Base-by-base conservation (phyloP, 306 rosid species). In the Heteromeles arbutifolia region DNA sequence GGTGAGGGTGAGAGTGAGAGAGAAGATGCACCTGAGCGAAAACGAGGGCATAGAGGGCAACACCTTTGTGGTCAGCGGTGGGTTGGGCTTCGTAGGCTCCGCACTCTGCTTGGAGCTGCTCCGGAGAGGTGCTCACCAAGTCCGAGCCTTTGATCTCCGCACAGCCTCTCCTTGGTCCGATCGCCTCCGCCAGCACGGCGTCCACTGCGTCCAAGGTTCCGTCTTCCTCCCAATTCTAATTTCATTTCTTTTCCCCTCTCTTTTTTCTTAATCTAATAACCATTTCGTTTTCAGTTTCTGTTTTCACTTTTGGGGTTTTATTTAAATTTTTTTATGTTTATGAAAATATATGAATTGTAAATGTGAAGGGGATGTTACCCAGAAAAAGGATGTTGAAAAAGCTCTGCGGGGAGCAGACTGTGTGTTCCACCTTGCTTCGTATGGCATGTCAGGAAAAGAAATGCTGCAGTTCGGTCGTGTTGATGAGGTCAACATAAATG, bases 371-470 rank as follows among this genome's bases (percentile, higher is more conserved):
- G 91, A 95, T 76, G 70, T 95, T 61, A 50, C 56, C 66, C 81
- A 85, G 52, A 90, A 87, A 73, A 84, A 82, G 52, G 96, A 95
- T 76, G 98, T 95, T 32, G 90, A 87, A 69, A 89, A 32, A 44
- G 96, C 84, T 29, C 70, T 92, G n/a, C 83, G 87, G 0, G 96
- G 96, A 58, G 92, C 82, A 6, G 84, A 89, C 37, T 94, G 97
- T 65, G 98, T 94, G 8, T 94, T 94, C 88, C 98, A 95, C 70
- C 86, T 92, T 3, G 97, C 97, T 1, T 88, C 97, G 10, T 90
- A 82, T 26, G 96, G 98, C 5, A 87, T 92, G 93, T 95, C 98
- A 0, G 98, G 98, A 4, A 95, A 92, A 66, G 91, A 95, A 86
- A 92, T 95, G 97, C 90, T 92, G 68, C 98, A 92, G 58, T 84